Evolutionary conservation across 2,329 filamentous ascomycete genomes (phyloP).

Genomic region (Exophiala aquamarina): DNA sequence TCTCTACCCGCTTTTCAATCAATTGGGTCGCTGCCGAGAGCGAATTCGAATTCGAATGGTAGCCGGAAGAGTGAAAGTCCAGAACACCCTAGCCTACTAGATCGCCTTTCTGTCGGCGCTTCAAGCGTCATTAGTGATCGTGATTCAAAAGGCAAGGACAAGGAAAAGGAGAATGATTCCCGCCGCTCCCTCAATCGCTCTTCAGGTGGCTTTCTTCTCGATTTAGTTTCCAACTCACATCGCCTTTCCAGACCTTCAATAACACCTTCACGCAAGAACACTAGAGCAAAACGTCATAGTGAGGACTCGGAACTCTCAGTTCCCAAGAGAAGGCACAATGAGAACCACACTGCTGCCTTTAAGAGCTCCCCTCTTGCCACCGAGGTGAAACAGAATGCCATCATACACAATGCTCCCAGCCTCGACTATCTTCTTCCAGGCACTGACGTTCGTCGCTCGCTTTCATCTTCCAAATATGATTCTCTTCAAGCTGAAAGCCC

Average conservation of each 20-base stretch:
- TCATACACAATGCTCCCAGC: conserved; percentile 14
- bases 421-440: conserved; percentile 8
- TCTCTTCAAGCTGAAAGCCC: conserved; percentile 7
- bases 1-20: conserved; percentile 23
- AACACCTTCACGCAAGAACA: conserved; percentile 31
- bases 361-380: conserved; percentile 33
- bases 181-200: conserved; percentile 9
- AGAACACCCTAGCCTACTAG: no score
- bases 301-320: conserved; percentile 36
- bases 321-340: conserved; percentile 39
- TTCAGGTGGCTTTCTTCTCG: conserved; percentile 48
- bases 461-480: conserved; percentile 13
- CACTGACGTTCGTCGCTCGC: conserved; percentile 14
- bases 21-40: conserved; percentile 15
- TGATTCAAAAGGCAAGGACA: conserved; percentile 8
- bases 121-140: conserved; percentile 5
- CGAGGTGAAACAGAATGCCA: conserved; percentile 26
- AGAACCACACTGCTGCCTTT: conserved; percentile 34
- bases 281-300: conserved; percentile 42
- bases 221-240: conserved; percentile 37
- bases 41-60: conserved; percentile 10
- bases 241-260: conserved; percentile 31
- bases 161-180: conserved; percentile 7
- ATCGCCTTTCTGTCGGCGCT: no score
- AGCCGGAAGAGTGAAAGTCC: conserved; percentile 11